Evolutionary conservation across 169 alveolate genomes (phyloP), one percentile per base, ranked within the genome.

Genomic region (Plasmodium knowlesi): DNA sequence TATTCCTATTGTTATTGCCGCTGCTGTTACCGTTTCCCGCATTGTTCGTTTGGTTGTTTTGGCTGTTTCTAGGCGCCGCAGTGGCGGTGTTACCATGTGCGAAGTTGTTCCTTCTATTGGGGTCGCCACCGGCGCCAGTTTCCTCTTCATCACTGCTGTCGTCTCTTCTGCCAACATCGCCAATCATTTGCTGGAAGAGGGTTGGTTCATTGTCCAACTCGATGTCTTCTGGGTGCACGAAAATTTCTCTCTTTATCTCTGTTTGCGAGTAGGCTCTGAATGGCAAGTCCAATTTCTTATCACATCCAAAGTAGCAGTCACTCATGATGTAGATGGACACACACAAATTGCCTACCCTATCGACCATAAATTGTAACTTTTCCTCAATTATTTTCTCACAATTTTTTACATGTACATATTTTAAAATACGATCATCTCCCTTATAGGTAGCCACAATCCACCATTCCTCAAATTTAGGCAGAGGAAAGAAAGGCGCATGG

Each of bases 391-490:
- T 91, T 39, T 95, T 94, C 74, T 96, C 98, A 72, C 97, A 95
- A 37, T 96, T 95, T 54, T 93, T 61, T 41, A 94, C 94, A 43
- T 90, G 92, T 70, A 95, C 95, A 94, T 95, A 95, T 32, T 96
- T 97, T 57, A 96, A 96, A 54, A 95, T 93, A 85, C 83, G 96
- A 81, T 86, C 95, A 46, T 76, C 93, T 57, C 84, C 96, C 78
- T 95, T 96, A 46, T 95, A 96, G n/a, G 91, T 92, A 19, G 98
- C 95, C 74, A 98, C 94, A 25, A 97, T 82, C 97, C 97, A 96
- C 98, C 98, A 98, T 89, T 98, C 98, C 94, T 98, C 99, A 86
- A 95, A 97, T 89, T 97, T 98, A 8, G 97, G 97, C 92, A 95
- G 96, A 6, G 98, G 98, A 94, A 97, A 97, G 82, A 80, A 92